These are phyloP conservation scores for Candida pseudoviswanathii DNA, from an alignment of 1,139 yeast genomes.

Conservation along the genomic window DNA sequence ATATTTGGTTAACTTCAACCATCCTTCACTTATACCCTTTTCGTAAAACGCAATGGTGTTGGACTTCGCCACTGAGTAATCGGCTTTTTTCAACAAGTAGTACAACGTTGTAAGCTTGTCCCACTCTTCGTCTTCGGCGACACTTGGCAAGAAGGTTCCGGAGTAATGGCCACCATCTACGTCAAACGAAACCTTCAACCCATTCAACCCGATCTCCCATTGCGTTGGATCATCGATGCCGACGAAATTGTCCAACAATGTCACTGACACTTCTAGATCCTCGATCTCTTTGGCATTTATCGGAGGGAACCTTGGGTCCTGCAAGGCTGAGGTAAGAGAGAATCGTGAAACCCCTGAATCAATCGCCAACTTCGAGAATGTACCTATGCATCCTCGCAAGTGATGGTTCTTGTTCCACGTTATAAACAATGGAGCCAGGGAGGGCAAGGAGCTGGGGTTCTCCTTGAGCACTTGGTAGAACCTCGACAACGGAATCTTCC, in stretches of 20 bases:
- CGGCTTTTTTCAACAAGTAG: slow-evolving; percentile 76
- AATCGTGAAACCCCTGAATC: slow-evolving; percentile 63
- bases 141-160: slow-evolving; percentile 90
- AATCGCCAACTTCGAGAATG: slow-evolving; percentile 54
- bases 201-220: slow-evolving; percentile 86
- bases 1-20: slow-evolving; percentile 39
- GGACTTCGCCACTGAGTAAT: slow-evolving; percentile 22
- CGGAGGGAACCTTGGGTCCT: slow-evolving; percentile 78
- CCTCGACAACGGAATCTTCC: slow-evolving; percentile 19
- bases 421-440: slow-evolving; percentile 63
- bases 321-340: slow-evolving; percentile 66
- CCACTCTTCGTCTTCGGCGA: slow-evolving; percentile 91
- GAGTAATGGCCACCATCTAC: slow-evolving; percentile 39
- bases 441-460: slow-evolving; percentile 43
- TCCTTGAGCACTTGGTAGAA: slow-evolving; percentile 22
- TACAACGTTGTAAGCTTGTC: slow-evolving; percentile 67
- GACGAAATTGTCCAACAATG: slow-evolving; percentile 65
- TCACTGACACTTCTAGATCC: slow-evolving; percentile 50
- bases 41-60: slow-evolving; percentile 28
- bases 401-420: slow-evolving; percentile 72
- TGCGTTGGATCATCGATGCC: slow-evolving; percentile 52
- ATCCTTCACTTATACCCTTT: slow-evolving; percentile 35
- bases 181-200: slow-evolving; percentile 62
- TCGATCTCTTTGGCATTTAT: slow-evolving; percentile 58
- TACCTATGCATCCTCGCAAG: slow-evolving; percentile 92